A percentile compares a stretch with the other conserved stretches of the same genome.
Evolutionary conservation across 768 basidiomycete genomes (phyloP).

Genomic region (Suillus weaverae): DNA sequence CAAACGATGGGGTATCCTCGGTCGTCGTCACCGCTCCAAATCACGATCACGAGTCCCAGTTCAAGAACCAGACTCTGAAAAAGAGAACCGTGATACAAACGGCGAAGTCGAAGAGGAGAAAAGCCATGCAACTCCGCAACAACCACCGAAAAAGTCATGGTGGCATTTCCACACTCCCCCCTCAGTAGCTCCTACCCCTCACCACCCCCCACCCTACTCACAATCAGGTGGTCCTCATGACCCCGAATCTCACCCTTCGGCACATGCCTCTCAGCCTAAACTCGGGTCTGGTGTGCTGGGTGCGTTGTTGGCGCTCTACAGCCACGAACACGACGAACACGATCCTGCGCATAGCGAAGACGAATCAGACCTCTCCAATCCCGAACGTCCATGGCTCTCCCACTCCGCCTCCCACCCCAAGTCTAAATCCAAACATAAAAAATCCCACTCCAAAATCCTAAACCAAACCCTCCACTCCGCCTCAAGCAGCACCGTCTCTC

Average conservation of each 20-base stretch:
- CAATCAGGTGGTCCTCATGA: background rate
- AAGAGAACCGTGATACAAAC: constrained; percentile 7
- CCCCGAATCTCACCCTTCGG: constrained; percentile 9
- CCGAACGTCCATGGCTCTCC: constrained; percentile 20
- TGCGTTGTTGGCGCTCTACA: constrained; percentile 64
- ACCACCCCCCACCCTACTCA: background rate
- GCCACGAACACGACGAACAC: constrained; percentile 22
- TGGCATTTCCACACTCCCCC: constrained; percentile 4
- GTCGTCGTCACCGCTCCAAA: constrained; percentile 8
- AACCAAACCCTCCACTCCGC: constrained; percentile 20
- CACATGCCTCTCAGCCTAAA: constrained; percentile 15
- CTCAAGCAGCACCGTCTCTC: constrained; percentile 25
- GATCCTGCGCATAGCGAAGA: constrained; percentile 20
- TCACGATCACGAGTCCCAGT: constrained; percentile 11
- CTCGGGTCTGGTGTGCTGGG: constrained; percentile 60
- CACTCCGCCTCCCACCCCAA: background rate
- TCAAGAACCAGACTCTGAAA: background rate
- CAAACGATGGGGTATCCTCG: constrained; percentile 24
- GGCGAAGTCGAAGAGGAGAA: constrained; percentile 10
- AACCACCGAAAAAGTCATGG: background rate
- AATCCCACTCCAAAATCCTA: constrained; percentile 5
- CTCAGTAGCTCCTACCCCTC: constrained; percentile 5
- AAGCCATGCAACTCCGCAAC: background rate
- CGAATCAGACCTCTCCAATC: constrained; percentile 17
- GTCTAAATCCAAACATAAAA: background rate